Evolutionary conservation across 75 land plant species (phyloP).

Genomic region (Isoetes taiwanensis): DNA sequence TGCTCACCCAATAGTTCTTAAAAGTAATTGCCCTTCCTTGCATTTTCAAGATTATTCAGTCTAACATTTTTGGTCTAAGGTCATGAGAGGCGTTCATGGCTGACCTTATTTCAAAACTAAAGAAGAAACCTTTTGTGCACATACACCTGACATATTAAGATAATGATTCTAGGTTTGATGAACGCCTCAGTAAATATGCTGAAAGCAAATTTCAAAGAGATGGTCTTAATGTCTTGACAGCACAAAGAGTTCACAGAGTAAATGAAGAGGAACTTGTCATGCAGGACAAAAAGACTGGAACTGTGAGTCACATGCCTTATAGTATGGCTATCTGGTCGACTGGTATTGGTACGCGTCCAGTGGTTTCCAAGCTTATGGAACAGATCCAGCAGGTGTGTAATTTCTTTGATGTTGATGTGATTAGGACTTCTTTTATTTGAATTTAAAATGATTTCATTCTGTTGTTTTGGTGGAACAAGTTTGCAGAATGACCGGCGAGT

Average conservation of each 20-base stretch:
- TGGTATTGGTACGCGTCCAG: conserved; percentile 67
- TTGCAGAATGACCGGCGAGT: conserved; percentile 53
- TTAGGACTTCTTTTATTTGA: not conserved
- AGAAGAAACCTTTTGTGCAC: too few species aligned
- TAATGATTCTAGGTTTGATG: conserved; percentile 53
- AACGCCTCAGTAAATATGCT: conserved; percentile 75
- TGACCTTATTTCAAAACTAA: too few species aligned
- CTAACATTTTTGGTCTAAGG: too few species aligned
- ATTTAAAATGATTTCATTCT: not conserved
- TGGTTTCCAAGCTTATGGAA: conserved; percentile 64
- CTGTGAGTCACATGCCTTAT: conserved; percentile 39
- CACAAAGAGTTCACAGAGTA: conserved; percentile 53
- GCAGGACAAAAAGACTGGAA: conserved; percentile 20
- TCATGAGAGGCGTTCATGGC: too few species aligned
- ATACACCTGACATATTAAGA: too few species aligned
- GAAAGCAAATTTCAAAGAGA: conserved; percentile 81
- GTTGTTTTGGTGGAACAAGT: not conserved
- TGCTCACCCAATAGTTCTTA: too few species aligned
- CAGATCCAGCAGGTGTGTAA: conserved; percentile 67
- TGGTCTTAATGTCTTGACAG: conserved; percentile 69
- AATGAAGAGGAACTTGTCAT: conserved; percentile 40
- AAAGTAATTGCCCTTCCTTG: too few species aligned
- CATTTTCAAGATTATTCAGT: too few species aligned
- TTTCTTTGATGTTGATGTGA: not conserved
- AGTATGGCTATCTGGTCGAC: conserved; percentile 63